Evolutionary conservation across 306 rosid species (phyloP).

Genomic region (Quercus dentata): DNA sequence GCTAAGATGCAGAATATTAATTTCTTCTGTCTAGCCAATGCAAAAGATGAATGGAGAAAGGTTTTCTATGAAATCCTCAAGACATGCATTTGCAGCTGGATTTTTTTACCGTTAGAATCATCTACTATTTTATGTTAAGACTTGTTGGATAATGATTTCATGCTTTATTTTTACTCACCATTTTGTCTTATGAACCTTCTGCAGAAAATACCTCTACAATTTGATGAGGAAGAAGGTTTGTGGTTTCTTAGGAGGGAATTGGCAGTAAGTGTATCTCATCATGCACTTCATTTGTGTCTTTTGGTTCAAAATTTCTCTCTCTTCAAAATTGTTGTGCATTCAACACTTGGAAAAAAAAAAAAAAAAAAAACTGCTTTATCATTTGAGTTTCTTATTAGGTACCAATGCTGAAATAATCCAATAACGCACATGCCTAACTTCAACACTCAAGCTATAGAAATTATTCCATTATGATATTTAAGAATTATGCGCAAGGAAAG

Average conservation of each 20-base stretch:
- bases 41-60: neutral
- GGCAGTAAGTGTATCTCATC: slow-evolving; percentile 55
- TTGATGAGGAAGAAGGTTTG: slow-evolving; percentile 46
- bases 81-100: neutral
- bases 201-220: slow-evolving; percentile 71
- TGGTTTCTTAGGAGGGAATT: slow-evolving; percentile 83
- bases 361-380: neutral
- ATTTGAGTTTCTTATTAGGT: neutral
- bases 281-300: neutral
- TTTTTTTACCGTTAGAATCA: neutral
- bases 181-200: slow-evolving; percentile 29
- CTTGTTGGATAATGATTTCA: neutral
- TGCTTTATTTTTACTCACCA: neutral
- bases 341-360: neutral
- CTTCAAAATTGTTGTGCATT: neutral
- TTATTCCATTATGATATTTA: neutral
- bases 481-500: neutral
- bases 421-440: neutral
- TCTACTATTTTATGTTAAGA: neutral
- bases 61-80: neutral
- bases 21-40: neutral
- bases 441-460: neutral
- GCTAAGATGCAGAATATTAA: neutral
- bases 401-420: neutral
- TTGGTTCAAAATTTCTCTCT: neutral